Evolutionary conservation across 2,329 filamentous ascomycete species (phyloP).

Genomic region (Tolypocladium ovalisporum): DNA sequence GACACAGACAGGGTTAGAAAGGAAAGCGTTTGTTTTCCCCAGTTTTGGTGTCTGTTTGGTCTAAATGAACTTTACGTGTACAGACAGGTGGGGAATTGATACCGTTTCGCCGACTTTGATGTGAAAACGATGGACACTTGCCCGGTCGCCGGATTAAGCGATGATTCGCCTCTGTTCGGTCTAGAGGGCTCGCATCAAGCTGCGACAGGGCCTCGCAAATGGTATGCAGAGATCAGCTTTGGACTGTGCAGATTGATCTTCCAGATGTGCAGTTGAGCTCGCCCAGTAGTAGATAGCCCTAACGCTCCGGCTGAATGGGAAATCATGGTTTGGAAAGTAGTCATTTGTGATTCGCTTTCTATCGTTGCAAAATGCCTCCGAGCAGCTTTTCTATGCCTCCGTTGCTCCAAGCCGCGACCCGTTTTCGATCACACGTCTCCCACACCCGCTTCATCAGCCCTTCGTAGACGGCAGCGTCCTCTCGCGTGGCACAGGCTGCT

Average conservation of each 20-base stretch:
- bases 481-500: slow-evolving; percentile 26
- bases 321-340: background rate
- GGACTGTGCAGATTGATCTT: background rate
- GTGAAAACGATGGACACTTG: too few relatives aligned
- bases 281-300: too few relatives aligned
- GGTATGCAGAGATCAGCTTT: background rate
- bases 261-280: background rate
- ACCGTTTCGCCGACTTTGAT: background rate
- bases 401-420: slow-evolving; percentile 56
- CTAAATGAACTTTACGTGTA: background rate
- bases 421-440: slow-evolving; percentile 56
- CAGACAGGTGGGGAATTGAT: background rate
- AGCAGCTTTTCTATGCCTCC: slow-evolving; percentile 26
- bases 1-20: background rate
- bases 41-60: background rate
- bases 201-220: too few relatives aligned
- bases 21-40: background rate
- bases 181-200: too few relatives aligned
- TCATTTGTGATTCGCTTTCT: background rate
- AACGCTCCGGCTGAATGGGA: background rate
- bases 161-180: too few relatives aligned
- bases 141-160: too few relatives aligned
- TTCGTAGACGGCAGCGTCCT: slow-evolving; percentile 38
- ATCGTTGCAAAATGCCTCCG: background rate
- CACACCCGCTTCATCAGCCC: slow-evolving; percentile 47